Evolutionary conservation across 148 eudicot species (phyloP), one percentile per base, ranked within the genome.

Genomic region (Amaranthus palmeri): DNA sequence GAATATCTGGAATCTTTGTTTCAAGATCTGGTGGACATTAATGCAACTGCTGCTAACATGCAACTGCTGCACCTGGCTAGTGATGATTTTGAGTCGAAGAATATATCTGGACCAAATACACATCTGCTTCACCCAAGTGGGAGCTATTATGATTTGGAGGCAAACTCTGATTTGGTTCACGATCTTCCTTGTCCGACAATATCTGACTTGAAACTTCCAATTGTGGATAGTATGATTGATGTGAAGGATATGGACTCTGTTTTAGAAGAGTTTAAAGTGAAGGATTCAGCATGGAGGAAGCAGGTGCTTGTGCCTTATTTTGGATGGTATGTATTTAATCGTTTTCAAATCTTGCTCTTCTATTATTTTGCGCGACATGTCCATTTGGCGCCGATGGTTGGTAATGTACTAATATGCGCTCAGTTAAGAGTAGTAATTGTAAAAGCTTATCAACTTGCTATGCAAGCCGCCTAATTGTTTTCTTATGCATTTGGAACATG

Each of bases 291-390:
- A 11, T 77, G 78, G 61, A 80, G 76, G 67, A 87, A 77, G 72
- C 71, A 86, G 49, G 45, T 76, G 78, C 77, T 91, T 57, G 83
- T 91, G 63, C 97, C 97, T 13, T 76, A 83, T 69, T 89, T 91
- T 48, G 81, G 83, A 72, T 83, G 92, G 95, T 91, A 85, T 40
- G 75, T 54, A 58, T 50, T 68, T 18, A 7, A 6, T 11, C 53
- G 7, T 58, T 54, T 63, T 8, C 56, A 18, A 8, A 8, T 15
- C 62, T 9, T n/a, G n/a, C n/a, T n/a, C n/a, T n/a, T 67, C 3
- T 6, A 48, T 44, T 6, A 40, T 40, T 42, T 65, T 45, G 14
- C 4, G 17, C 60, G 47, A 52, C 45, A 4, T 36, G 7, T 64
- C 36, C 36, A 25, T 25, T 25, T 25, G 36, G 36, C 36, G 36